Conservation (phyloP, 306 rosid species). For the Dalbergia oliveri region DNA sequence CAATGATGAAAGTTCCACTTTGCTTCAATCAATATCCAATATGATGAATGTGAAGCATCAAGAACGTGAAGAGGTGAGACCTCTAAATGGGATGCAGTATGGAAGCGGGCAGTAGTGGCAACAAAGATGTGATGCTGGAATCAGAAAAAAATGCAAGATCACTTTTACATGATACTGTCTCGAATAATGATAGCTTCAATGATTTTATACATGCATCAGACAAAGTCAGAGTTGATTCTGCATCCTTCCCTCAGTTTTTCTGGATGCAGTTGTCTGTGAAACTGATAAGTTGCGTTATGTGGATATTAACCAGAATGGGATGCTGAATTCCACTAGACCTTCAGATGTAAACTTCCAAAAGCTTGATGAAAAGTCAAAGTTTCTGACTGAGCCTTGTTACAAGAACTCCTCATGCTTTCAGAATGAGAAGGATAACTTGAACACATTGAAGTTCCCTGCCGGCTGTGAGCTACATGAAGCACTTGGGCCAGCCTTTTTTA, state of each 20-base stretch:
- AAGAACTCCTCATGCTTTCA: conserved; percentile 49
- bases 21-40: conserved; percentile 58
- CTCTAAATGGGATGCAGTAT: conserved; percentile 50
- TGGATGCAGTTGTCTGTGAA: conserved; percentile 58
- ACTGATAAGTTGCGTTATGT: conserved; percentile 47
- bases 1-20: conserved; percentile 53
- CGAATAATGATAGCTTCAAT: conserved; percentile 38
- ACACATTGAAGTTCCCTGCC: conserved; percentile 79
- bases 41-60: conserved; percentile 57
- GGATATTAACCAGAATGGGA: conserved; percentile 50
- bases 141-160: conserved; percentile 45
- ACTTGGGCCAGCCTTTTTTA: conserved; percentile 83
- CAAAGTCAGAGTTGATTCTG: conserved; percentile 55
- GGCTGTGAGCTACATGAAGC: conserved; percentile 97
- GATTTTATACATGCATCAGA: conserved; percentile 52
- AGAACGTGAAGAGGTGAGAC: conserved; percentile 55
- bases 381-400: conserved; percentile 47
- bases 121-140: conserved; percentile 57
- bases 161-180: conserved; percentile 42
- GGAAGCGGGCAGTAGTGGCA: conserved; percentile 64
- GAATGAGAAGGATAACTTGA: conserved; percentile 53
- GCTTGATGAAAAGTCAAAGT: conserved; percentile 47
- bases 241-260: conserved; percentile 58
- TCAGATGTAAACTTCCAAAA: conserved; percentile 56
- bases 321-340: conserved; percentile 49